A percentile compares a stretch with the other conserved stretches of the same genome.
Conservation (phyloP, 441 rosid species). For the Populus hybrid region DNA sequence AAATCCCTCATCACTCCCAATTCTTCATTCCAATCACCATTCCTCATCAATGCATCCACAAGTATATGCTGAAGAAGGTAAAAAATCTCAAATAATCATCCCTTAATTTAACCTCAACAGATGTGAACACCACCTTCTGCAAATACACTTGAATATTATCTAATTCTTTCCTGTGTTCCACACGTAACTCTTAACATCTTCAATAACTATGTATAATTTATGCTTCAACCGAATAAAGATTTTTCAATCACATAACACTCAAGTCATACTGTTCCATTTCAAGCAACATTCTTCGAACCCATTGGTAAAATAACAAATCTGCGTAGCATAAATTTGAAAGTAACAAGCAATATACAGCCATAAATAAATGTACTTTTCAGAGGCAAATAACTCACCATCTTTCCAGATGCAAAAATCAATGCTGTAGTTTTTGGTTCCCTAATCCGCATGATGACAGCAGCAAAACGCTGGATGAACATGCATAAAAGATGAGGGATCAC, state of each 20-base stretch:
- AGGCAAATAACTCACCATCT: constrained; percentile 54
- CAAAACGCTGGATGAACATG: constrained; percentile 62
- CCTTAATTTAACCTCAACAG: neutral
- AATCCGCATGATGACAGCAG: constrained; percentile 88
- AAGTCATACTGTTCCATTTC: neutral
- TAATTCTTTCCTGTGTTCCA: neutral
- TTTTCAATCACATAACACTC: neutral
- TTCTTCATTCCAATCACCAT: neutral
- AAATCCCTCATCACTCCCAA: neutral
- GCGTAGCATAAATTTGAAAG: neutral
- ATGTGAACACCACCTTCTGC: neutral
- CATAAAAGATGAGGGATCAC: neutral
- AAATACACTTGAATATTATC: neutral
- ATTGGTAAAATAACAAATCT: neutral
- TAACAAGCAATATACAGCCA: neutral
- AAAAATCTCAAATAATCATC: neutral
- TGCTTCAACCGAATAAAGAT: neutral
- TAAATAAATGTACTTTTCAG: neutral
- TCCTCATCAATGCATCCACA: neutral
- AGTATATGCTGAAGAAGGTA: neutral
- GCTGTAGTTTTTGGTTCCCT: constrained; percentile 86
- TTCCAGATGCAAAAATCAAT: constrained; percentile 81
- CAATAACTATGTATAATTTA: neutral
- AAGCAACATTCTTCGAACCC: neutral
- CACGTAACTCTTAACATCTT: neutral